Evolutionary conservation across 2,329 filamentous ascomycete genomes (phyloP).

Genomic region (Ceratocystis variospora): DNA sequence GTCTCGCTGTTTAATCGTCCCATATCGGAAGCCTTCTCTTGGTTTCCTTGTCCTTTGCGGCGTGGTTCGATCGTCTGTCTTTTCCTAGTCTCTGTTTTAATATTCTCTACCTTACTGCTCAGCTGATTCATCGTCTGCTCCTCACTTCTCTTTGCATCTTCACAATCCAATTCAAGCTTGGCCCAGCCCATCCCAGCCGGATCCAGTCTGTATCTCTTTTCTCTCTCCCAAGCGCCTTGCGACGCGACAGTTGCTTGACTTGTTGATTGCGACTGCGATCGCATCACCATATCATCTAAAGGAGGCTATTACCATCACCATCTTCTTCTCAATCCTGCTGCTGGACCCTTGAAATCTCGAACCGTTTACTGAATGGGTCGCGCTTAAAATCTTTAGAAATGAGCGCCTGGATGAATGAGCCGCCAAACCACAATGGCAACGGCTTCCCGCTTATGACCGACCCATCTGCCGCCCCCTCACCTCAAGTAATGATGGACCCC

Average conservation of each 20-base stretch:
- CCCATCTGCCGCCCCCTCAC: conserved; percentile 34
- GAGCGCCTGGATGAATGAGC: conserved; percentile 61
- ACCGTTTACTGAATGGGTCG: background rate
- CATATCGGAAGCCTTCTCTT: background rate
- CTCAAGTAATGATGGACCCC: conserved; percentile 50
- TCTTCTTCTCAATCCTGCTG: background rate
- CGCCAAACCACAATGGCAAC: conserved; percentile 57
- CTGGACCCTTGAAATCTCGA: background rate
- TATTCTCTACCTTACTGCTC: background rate
- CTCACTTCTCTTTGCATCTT: background rate
- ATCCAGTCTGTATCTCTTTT: background rate
- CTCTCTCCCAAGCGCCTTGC: background rate
- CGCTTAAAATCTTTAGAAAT: conserved; percentile 27
- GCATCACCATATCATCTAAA: background rate
- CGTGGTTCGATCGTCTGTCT: background rate
- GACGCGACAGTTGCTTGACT: background rate
- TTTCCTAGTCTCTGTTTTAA: background rate
- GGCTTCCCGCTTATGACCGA: conserved; percentile 52
- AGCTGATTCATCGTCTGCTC: background rate
- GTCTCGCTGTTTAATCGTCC: background rate
- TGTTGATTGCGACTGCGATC: background rate
- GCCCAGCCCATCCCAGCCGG: background rate
- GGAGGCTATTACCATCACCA: background rate
- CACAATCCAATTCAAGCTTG: background rate
- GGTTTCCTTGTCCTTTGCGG: background rate